Percentiles rank a stretch among this genome's conserved stretches.
Evolutionary conservation across 768 basidiomycete species (phyloP).

Genomic region (Dacryopinax spathularia): DNA sequence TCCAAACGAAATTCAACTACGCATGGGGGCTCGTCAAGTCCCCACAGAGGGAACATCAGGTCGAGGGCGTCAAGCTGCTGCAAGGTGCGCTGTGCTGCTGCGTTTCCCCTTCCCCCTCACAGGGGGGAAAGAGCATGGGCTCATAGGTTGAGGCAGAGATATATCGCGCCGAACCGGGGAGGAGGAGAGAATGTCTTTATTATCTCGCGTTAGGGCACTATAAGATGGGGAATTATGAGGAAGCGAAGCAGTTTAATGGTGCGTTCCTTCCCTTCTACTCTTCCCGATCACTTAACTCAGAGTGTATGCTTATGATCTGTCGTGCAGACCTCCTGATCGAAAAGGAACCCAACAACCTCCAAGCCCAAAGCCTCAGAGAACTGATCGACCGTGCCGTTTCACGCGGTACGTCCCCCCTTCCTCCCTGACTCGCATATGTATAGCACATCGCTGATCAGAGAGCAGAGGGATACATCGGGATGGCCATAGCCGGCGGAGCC

Average conservation of each 20-base stretch:
- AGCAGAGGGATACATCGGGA: conserved; percentile 93
- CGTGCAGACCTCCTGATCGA: conserved; percentile 62
- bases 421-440: neutral
- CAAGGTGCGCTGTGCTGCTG: conserved; percentile 59
- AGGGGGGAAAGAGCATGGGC: neutral
- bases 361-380: conserved; percentile 71
- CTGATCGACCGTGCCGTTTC: conserved; percentile 78
- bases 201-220: conserved; percentile 93
- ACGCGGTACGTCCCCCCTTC: conserved; percentile 41
- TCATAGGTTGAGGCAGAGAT: conserved; percentile 44
- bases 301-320: neutral
- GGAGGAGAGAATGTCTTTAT: conserved; percentile 89
- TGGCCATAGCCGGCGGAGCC: conserved; percentile 85
- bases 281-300: neutral
- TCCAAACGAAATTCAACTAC: conserved; percentile 96
- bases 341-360: conserved; percentile 86
- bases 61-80: conserved; percentile 77
- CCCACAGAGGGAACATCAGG: conserved; percentile 67
- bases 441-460: neutral
- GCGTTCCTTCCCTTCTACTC: conserved; percentile 18
- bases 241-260: conserved; percentile 90
- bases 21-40: conserved; percentile 95
- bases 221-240: conserved; percentile 89
- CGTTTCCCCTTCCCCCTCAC: neutral
- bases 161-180: conserved; percentile 70